Conservation (phyloP, 192 early-diverging fungal genomes). For the Coemansia sp. region DNA sequence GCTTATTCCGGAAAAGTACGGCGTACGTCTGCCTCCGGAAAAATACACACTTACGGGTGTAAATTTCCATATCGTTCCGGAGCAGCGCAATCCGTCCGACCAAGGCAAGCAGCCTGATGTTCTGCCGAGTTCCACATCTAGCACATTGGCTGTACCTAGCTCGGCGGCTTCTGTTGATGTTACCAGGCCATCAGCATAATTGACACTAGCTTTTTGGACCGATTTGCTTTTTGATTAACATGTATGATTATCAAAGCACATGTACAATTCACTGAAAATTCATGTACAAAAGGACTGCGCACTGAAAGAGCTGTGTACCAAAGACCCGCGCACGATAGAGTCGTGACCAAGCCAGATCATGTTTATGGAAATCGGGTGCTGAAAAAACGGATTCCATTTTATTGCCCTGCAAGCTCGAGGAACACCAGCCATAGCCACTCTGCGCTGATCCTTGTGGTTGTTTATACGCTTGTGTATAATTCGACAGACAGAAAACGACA, state of each 20-base stretch:
- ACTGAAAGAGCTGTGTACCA: no score
- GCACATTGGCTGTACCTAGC: neutral
- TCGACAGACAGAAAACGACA: no score
- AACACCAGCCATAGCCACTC: no score
- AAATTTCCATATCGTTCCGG: slow-evolving; percentile 76
- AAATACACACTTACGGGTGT: slow-evolving; percentile 73
- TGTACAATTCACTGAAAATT: no score
- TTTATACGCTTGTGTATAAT: no score
- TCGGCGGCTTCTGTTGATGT: neutral
- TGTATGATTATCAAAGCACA: neutral
- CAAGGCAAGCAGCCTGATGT: neutral
- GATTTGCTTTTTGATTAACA: neutral
- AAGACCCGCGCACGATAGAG: no score
- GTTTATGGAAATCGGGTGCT: no score
- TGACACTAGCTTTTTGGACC: neutral
- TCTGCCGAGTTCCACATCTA: neutral
- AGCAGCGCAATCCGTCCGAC: slow-evolving; percentile 22
- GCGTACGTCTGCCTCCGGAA: slow-evolving; percentile 73
- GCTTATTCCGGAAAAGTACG: slow-evolving; percentile 76
- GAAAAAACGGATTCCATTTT: no score
- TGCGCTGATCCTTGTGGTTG: no score
- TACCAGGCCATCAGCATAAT: neutral
- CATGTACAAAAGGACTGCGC: no score
- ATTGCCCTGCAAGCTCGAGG: no score
- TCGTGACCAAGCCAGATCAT: no score